Base-by-base conservation (phyloP, 2,329 filamentous ascomycete genomes). In the Grosmannia clavigera region DNA sequence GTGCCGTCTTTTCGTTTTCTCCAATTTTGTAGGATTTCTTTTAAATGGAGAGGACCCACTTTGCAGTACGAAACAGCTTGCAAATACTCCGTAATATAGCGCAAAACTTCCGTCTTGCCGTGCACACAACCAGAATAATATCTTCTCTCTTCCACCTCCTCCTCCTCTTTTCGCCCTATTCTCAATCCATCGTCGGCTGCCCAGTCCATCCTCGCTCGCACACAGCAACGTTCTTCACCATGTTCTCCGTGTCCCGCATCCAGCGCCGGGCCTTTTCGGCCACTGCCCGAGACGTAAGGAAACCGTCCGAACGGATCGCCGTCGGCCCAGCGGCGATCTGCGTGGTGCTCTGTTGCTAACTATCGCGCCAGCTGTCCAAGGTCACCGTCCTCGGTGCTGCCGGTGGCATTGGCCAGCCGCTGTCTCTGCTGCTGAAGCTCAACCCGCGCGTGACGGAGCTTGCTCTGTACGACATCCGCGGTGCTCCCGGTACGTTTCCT, bases 351-450 rank as follows among this genome's bases (percentile, higher is more conserved):
- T 22, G 25, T 22, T 35, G 55, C 55, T 22, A 16, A 25, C 50
- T 52, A 4, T 5, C 27, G 9, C 22, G 48, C 43, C 67, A 99
- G 94, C 84, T 91, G 72, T 95, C 92, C 78, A 97, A 97, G 85
- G 94, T 99, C 71, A 85, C 92, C 73, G 91, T 99, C 68, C 89
- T 97, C 75, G 94, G 94, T 81, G 94, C 94, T 68, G 88, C 88
- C 72, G 94, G 94, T 80, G 94, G 94, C 78, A 99, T 99, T 80
- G 94, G 94, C 76, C 94, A 99, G 77, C 94, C 94, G 72, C 82
- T 99, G 71, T 99, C 94, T 62, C 88, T 99, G 68, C 87, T 99
- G 73, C 84, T 99, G 77, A 99, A 99, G 90, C 86, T 96, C 74
- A 97, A 96, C 87, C 90, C 92, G 69, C 84, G 89, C 72, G 92